Conservation (phyloP, 73 alveolate genomes). For the Paramecium primaurelia region DNA sequence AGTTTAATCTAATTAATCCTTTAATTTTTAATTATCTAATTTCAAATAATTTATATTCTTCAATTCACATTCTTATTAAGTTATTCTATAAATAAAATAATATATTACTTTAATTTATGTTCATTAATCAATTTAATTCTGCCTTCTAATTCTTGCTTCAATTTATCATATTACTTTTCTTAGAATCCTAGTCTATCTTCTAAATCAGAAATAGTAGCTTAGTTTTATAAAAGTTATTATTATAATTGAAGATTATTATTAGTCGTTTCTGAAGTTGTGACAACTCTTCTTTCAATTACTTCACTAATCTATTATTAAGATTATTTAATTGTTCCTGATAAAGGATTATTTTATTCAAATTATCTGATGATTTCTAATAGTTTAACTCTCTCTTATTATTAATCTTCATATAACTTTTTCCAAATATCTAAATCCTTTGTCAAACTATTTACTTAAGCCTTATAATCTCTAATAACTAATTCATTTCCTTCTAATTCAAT, state of each 20-base stretch:
- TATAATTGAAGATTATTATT: neutral
- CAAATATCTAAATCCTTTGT: neutral
- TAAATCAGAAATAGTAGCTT: neutral
- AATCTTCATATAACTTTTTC: neutral
- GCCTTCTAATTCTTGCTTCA: neutral
- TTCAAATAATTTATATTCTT: neutral
- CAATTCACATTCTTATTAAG: neutral
- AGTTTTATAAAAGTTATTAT: neutral
- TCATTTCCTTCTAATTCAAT: slow-evolving; percentile 20
- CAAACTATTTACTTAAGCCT: neutral
- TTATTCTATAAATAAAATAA: neutral
- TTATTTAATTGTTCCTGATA: neutral
- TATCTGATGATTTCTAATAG: neutral
- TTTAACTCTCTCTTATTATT: neutral
- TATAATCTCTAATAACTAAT: neutral
- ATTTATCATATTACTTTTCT: neutral
- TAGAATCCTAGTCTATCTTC: neutral
- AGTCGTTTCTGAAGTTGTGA: neutral
- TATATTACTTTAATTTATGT: neutral
- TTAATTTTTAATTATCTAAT: neutral
- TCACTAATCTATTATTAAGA: neutral
- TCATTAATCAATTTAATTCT: neutral
- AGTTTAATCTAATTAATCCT: slow-evolving; percentile 26
- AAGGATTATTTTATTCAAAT: neutral
- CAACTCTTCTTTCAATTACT: neutral